Evolutionary conservation across 768 basidiomycete species (phyloP).

Genomic region (Heimioporus sp.): DNA sequence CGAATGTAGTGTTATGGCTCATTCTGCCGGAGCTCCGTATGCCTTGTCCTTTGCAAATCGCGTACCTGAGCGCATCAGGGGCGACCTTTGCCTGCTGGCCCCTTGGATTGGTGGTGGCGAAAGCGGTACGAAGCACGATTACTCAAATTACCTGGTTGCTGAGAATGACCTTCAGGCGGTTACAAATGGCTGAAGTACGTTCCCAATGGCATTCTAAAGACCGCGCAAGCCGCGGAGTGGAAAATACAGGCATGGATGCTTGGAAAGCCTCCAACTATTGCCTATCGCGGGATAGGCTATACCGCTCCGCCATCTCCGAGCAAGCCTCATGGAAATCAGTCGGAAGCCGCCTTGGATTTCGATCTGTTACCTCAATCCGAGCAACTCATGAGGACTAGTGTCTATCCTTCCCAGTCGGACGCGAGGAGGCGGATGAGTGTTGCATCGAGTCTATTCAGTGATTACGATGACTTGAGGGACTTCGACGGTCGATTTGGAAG

Average conservation of each 20-base stretch:
- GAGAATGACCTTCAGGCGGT: conserved; percentile 47
- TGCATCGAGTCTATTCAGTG: conserved; percentile 73
- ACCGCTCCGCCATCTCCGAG: conserved; percentile 43
- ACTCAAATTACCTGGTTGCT: conserved; percentile 3
- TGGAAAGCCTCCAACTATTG: conserved; percentile 86
- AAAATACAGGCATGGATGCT: conserved; percentile 96
- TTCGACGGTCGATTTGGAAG: conserved; percentile 88
- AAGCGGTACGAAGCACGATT: conserved; percentile 55
- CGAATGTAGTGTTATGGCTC: conserved; percentile 88
- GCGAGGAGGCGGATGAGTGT: conserved; percentile 61
- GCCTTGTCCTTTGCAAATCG: conserved; percentile 85
- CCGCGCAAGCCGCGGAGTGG: conserved; percentile 97
- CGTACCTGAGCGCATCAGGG: conserved; percentile 70
- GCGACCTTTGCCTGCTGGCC: conserved; percentile 84
- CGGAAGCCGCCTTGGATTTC: conserved; percentile 16
- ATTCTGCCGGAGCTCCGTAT: conserved; percentile 94
- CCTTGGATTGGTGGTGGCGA: conserved; percentile 97
- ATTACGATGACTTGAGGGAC: conserved; percentile 85
- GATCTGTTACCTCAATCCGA: conserved; percentile 22
- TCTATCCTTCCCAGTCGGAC: conserved; percentile 36
- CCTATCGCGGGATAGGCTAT: conserved; percentile 86
- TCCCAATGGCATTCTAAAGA: conserved; percentile 88
- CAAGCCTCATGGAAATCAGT: conserved; percentile 25
- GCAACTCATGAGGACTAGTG: conserved; percentile 14
- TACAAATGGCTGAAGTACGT: conserved; percentile 98